Base-by-base conservation (phyloP, 306 rosid species). In the Dalbergia oliveri region DNA sequence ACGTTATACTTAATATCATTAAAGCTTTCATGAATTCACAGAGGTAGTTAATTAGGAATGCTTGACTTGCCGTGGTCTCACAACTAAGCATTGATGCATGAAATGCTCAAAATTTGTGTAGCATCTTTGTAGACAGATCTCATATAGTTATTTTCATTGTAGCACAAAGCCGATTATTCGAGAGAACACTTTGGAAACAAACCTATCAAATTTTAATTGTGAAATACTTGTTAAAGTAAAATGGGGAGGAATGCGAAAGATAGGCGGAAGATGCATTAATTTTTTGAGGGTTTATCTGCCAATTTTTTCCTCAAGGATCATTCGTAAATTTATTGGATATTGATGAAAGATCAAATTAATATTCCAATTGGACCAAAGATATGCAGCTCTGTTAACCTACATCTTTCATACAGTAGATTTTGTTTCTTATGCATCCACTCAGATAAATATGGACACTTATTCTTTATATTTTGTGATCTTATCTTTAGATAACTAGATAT, bases 171-270 rank as follows among this genome's bases (percentile, higher is more conserved):
- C 58, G 6, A 43, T 39, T 14, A 12, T 57, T 33, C n/a, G 14
- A 12, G 63, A 79, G 44, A 26, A 50, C 10, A 13, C 54, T 23
- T 26, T 19, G 34, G 53, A 19, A 79, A 59, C 14, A 39, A 35
- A 10, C 23, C 23, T 58, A 34, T 33, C 13, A 56, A 45, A 31
- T 43, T 58, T 59, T 69, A 34, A 37, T 58, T 26, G 66, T 58
- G 16, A 79, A 51, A 44, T 41, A 26, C n/a, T 75, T 56, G 62
- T 44, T 74, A 58, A 56, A 66, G 39, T 73, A n/a, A 58, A 69
- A 50, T 41, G 14, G 53, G 15, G 66, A 60, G 61, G 45, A 37
- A 39, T 75, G 37, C 41, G 49, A 18, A 72, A 81, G 51, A 12
- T 16, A 15, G 19, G 15, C 15, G 39, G 35, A 57, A 45, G 61